Evolutionary conservation across 768 basidiomycete species (phyloP), one percentile per base, ranked within the genome.

Genomic region (Mycena belliarum): DNA sequence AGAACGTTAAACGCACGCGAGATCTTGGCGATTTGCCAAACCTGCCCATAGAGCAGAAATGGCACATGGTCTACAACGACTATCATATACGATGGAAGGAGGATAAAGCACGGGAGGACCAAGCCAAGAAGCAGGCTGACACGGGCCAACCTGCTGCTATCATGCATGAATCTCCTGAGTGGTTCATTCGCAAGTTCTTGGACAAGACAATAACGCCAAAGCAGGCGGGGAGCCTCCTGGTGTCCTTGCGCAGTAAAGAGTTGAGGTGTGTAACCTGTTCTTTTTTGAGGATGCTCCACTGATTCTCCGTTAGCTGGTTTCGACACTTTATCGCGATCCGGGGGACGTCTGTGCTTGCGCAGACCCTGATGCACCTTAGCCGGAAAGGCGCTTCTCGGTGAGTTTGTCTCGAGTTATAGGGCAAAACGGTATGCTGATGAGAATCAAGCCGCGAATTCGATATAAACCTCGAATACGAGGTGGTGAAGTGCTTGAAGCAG

Each of bases 171-270:
- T 85, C 89, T 10, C 94, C 95, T 1, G 91, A 97, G 70, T 97
- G 90, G 89, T 98, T 94, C 69, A 85, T 98, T 62, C 84, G 87
- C 71, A 93, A 88, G 72, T 93, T 97, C 69, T 77, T 98, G 68
- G 90, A 95, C 67, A 85, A 85, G 57, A 89, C 89, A 2, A 86
- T 97, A 48, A 94, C 88, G 1, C 74, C 85, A 40, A 91, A 92
- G 72, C 87, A 94, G 61, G 90, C 91, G 11, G 78, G 81, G 21
- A 85, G 89, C 55, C 75, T 98, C 44, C 79, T 79, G 65, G 89
- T 88, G 26, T 97, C 82, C 7, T 69, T 94, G 63, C 81, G 95
- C 52, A 91, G 91, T 47, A 86, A 88, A 65, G 88, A 93, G 68
- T 73, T 95, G 52, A 83, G 82, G 92, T 95, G 70, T 58, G 82